Conservation (phyloP, 2,329 filamentous ascomycete species). For the Plenodomus biglobosus region DNA sequence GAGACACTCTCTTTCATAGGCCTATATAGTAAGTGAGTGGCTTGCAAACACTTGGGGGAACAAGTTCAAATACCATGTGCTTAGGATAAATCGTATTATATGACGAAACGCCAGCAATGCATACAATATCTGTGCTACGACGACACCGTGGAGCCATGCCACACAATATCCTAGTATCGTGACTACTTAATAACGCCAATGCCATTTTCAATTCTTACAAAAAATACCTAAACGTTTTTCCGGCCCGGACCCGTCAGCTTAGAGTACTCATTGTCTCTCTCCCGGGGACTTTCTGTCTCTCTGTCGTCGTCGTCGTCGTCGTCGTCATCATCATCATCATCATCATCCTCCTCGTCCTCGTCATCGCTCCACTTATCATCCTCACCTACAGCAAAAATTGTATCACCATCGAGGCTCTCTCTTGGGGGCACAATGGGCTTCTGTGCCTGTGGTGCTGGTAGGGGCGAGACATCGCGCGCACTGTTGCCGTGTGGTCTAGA, state of each 20-base stretch:
- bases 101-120: not conserved
- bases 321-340: conserved; percentile 6
- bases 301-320: conserved; percentile 8
- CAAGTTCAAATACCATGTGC: not conserved
- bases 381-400: conserved; percentile 88
- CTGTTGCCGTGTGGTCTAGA: conserved; percentile 28
- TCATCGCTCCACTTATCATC: conserved; percentile 85
- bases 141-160: not conserved
- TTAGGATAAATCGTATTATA: not conserved
- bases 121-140: conserved; percentile 3
- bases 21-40: too few relatives aligned
- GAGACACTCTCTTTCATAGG: too few relatives aligned
- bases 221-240: conserved; percentile 34
- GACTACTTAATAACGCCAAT: conserved; percentile 16
- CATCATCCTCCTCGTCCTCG: conserved; percentile 7
- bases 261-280: conserved; percentile 33
- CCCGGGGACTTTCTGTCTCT: conserved; percentile 58
- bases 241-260: conserved; percentile 37
- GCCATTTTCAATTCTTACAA: conserved; percentile 4
- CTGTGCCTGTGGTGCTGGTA: conserved; percentile 56
- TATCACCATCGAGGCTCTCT: conserved; percentile 80
- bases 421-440: conserved; percentile 54
- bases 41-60: too few relatives aligned
- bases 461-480: conserved; percentile 48
- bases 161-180: conserved; percentile 9